A percentile compares a stretch with the other conserved stretches of the same genome.
phyloP scores from a whole-genome alignment of 306 rosid species.

The Prunus dulcis region DNA sequence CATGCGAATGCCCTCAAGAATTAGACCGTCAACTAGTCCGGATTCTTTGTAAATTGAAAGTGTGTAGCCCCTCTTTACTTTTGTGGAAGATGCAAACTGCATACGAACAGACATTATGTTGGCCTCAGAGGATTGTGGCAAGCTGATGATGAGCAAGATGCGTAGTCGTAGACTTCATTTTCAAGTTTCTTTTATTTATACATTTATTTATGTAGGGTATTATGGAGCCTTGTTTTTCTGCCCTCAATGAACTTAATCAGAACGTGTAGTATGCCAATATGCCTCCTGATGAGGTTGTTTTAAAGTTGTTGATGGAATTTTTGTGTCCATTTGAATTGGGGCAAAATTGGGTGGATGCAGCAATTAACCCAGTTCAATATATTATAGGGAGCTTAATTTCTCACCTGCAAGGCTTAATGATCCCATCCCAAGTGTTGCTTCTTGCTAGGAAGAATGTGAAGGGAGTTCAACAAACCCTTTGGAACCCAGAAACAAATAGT shows the following conservation, averaged over 20 bases:
- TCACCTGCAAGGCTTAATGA: constrained; percentile 19
- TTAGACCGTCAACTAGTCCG: constrained; percentile 63
- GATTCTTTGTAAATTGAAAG: constrained; percentile 29
- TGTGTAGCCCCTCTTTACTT: not conserved
- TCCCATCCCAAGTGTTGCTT: constrained; percentile 15
- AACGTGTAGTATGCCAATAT: too few species aligned
- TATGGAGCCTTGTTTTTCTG: not conserved
- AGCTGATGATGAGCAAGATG: not conserved
- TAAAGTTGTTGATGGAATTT: too few species aligned
- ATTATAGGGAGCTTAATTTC: too few species aligned
- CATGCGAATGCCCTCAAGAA: constrained; percentile 47
- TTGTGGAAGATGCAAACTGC: not conserved
- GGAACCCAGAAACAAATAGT: not conserved
- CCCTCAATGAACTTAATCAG: not conserved
- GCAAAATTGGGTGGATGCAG: too few species aligned
- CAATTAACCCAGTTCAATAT: too few species aligned
- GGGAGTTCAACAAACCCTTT: constrained; percentile 15
- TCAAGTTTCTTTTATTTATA: not conserved
- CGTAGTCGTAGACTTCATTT: not conserved
- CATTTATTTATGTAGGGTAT: not conserved
- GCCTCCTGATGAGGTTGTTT: too few species aligned
- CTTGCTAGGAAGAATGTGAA: constrained; percentile 12
- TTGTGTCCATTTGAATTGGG: too few species aligned
- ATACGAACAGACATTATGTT: not conserved
- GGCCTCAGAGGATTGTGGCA: not conserved